A percentile compares a stretch with the other conserved stretches of the same genome.
phyloP scores from a whole-genome alignment of 805 yeast species.

The Ascoidea asiatica region DNA sequence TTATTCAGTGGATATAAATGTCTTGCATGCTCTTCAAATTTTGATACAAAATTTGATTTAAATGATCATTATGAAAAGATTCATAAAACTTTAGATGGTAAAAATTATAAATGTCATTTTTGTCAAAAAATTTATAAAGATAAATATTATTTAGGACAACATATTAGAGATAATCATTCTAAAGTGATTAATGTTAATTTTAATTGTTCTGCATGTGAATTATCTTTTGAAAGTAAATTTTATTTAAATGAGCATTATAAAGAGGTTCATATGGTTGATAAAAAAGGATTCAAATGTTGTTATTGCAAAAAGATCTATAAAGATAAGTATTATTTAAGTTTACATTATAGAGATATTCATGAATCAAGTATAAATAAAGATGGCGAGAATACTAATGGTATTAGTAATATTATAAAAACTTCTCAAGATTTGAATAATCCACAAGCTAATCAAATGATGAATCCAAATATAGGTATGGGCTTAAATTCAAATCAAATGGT shows the following conservation, averaged over 20 bases:
- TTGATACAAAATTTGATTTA: not conserved
- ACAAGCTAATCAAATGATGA: too few relatives aligned
- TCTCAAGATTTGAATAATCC: too few relatives aligned
- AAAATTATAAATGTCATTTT: not conserved
- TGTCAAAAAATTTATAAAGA: not conserved
- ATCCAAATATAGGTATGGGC: too few relatives aligned
- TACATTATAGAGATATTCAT: not conserved
- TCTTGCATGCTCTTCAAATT: not conserved
- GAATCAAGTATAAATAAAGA: too few relatives aligned
- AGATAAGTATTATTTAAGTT: not conserved
- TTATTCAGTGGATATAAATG: not conserved
- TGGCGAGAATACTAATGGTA: too few relatives aligned
- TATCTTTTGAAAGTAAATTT: not conserved
- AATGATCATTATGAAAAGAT: not conserved
- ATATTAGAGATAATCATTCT: not conserved
- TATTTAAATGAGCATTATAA: not conserved
- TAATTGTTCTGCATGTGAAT: not conserved
- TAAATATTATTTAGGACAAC: not conserved
- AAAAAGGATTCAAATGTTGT: not conserved
- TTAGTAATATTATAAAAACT: too few relatives aligned
- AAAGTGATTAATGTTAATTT: not conserved
- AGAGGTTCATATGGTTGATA: not conserved
- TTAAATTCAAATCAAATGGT: too few relatives aligned
- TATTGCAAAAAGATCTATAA: not conserved
- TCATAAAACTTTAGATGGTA: not conserved